phyloP scores from a whole-genome alignment of 176 grass and related monocot species.

The Tillandsia fasciculata region DNA sequence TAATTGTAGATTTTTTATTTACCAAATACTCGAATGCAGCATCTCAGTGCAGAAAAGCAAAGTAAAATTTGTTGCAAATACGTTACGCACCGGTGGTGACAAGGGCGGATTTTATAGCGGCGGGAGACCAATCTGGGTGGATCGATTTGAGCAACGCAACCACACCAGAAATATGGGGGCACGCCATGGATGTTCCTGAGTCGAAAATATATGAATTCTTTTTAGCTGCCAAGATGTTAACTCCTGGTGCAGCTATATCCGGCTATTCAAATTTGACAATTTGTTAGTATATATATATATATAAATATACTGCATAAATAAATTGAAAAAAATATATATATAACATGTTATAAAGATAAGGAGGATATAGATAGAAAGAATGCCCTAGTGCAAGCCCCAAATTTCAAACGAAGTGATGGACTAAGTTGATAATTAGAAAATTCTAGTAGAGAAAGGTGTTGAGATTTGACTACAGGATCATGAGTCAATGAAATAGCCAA shows the following conservation, averaged over 20 bases:
- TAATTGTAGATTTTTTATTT: no score
- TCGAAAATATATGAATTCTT: constrained; percentile 15
- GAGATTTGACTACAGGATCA: no score
- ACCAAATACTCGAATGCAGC: neutral
- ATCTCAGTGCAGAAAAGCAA: neutral
- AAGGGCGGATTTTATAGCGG: constrained; percentile 35
- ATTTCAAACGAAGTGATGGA: no score
- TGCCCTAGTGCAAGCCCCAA: no score
- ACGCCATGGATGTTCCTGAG: constrained; percentile 30
- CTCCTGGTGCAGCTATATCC: constrained; percentile 39
- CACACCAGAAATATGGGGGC: constrained; percentile 34
- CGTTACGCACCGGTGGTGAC: constrained; percentile 29
- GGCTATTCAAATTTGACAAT: constrained; percentile 20
- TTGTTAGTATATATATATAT: neutral
- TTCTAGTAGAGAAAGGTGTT: no score
- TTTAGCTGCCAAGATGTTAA: constrained; percentile 29
- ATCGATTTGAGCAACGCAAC: constrained; percentile 33
- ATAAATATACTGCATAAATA: neutral
- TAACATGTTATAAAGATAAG: no score
- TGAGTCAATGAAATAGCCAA: no score
- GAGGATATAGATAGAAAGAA: no score
- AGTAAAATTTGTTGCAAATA: neutral
- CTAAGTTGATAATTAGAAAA: no score
- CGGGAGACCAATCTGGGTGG: constrained; percentile 37
- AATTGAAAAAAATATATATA: neutral